Conservation (phyloP, 2,329 filamentous ascomycete species). For the Chaetomiaceae sp. region DNA sequence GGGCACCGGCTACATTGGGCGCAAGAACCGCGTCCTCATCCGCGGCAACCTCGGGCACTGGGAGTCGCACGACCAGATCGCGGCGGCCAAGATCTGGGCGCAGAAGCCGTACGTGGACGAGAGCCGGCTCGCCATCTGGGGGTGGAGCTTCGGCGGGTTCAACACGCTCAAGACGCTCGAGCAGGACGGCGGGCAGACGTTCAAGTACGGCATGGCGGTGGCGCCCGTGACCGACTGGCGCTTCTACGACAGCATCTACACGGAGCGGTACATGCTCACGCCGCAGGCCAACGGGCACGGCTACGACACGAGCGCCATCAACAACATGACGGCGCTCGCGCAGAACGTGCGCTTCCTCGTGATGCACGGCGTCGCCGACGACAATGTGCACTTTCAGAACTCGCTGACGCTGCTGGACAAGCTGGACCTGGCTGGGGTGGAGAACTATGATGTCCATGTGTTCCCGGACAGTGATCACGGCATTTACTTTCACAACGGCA, state of each 20-base stretch:
- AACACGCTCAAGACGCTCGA: conserved; percentile 93
- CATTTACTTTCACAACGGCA: conserved; percentile 92
- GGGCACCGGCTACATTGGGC: conserved; percentile 86
- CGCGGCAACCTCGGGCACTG: conserved; percentile 79
- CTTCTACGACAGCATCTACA: conserved; percentile 92
- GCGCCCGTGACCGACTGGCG: conserved; percentile 98
- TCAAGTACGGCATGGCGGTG: conserved; percentile 96
- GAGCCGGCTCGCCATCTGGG: conserved; percentile 86
- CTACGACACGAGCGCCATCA: conserved; percentile 71
- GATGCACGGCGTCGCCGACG: conserved; percentile 95
- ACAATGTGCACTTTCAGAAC: conserved; percentile 97
- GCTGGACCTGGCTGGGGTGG: conserved; percentile 71
- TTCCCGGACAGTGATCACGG: conserved; percentile 95
- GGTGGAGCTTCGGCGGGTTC: conserved; percentile 97
- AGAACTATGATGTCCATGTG: conserved; percentile 95
- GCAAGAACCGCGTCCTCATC: conserved; percentile 74
- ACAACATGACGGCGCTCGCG: conserved; percentile 66
- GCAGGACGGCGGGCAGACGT: conserved; percentile 80
- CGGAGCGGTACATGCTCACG: conserved; percentile 95
- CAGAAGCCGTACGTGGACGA: conserved; percentile 77
- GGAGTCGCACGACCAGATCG: conserved; percentile 88
- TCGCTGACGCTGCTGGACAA: conserved; percentile 82
- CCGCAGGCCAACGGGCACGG: conserved; percentile 75
- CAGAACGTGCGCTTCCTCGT: conserved; percentile 82
- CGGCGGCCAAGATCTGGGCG: conserved; percentile 79